Evolutionary conservation across 768 basidiomycete species (phyloP), one percentile per base, ranked within the genome.

Genomic region (Calvatia gigantea): DNA sequence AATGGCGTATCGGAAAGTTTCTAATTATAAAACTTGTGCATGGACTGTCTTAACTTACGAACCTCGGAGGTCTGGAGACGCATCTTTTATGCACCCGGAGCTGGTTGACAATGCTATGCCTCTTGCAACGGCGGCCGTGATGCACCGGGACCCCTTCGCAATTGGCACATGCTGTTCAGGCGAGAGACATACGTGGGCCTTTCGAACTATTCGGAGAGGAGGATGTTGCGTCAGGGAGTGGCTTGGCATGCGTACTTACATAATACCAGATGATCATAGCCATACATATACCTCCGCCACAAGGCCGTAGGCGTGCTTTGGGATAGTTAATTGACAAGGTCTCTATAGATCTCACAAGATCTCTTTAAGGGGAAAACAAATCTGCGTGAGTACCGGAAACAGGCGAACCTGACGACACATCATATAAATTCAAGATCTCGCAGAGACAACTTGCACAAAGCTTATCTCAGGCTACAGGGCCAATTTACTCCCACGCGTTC

Each of bases 301-400:
- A n/a, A n/a, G n/a, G n/a, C 25, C 29, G 44, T 32, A 43, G 7
- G 17, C 32, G 12, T 12, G 8, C 12, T 21, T 11, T 21, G 14
- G 50, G 23, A 53, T 27, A 53, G 42, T 11, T 11, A 8, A 47
- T 21, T 19, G 23, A 53, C 17, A 23, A 23, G 17, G 17, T 23
- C 12, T 7, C 32, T 11, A 29, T 31, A 43, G 51, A 53, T 53
- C 51, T 53, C 11, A 28, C 31, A 4, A 53, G 51, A 53, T 53
- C 51, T 31, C 39, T 53, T 8, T 14, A 46, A 45, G 53, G 53
- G 25, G 53, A 35, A 17, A 45, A 33, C 53, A 54, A 54, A 54
- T 46, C 43, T 54, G 53, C 53, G 43, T 17, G 44, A 11, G 29
- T 46, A 17, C 17, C 53, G 33, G 53, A 37, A 44, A 15, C 15